Percentiles rank a stretch among this genome's conserved stretches.
Conservation (phyloP, 495 filamentous ascomycete species). For the Aspergillus saccharolyticus region DNA sequence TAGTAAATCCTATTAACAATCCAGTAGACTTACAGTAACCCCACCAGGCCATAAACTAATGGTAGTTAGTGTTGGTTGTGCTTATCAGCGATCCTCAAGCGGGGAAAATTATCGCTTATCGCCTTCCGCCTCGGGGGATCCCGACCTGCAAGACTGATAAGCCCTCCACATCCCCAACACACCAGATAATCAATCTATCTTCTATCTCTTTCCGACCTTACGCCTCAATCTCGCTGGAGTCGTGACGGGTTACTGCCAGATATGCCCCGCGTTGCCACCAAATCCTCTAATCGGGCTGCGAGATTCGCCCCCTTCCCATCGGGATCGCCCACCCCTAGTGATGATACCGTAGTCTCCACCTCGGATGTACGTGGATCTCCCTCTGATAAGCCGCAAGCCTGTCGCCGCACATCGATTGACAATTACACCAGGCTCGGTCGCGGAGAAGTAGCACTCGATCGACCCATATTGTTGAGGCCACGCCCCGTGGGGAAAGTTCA, state of each 20-base stretch:
- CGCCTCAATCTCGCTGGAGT: constrained; percentile 8
- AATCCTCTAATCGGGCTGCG: constrained; percentile 2
- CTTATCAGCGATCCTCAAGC: not conserved
- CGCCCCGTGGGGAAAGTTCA: not conserved
- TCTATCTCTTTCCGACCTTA: not conserved
- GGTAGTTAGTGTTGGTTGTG: too few species aligned
- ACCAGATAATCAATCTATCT: not conserved
- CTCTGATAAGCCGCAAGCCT: not conserved
- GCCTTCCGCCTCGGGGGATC: not conserved
- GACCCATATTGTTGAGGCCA: not conserved
- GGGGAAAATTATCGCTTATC: not conserved
- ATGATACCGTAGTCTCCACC: constrained; percentile 5
- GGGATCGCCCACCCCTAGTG: constrained; percentile 8
- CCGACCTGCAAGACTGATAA: not conserved
- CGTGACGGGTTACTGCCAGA: not conserved
- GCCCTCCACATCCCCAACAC: not conserved
- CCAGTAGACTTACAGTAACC: too few species aligned
- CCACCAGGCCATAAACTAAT: too few species aligned
- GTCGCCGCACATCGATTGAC: too few species aligned
- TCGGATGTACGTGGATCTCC: constrained; percentile 5
- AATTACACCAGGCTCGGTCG: not conserved
- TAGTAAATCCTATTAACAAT: too few species aligned
- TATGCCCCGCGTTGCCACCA: constrained; percentile 9
- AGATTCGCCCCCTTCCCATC: constrained; percentile 12
- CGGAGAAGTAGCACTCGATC: not conserved